Base-by-base conservation (phyloP, 768 basidiomycete species). In the Xerocomus potaroensis region DNA sequence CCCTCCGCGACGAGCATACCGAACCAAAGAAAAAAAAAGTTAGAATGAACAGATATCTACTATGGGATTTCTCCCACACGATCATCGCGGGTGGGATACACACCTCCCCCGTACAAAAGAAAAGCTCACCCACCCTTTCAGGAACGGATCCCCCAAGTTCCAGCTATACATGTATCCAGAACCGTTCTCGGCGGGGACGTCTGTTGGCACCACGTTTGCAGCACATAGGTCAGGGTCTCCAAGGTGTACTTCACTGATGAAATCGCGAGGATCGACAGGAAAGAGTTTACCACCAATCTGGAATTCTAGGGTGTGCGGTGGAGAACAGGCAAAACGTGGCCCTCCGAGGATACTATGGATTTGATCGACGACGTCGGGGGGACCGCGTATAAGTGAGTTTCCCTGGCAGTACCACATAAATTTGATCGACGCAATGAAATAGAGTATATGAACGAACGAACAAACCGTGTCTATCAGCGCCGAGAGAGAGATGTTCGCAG, bases 211-310 rank as follows among this genome's bases (percentile, higher is more conserved):
- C 16, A 89, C 53, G 43, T 78, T 84, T 2, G 81, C 64, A 10
- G 50, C 56, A 57, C 87, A 91, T 0, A 61, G 55, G 14, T 68
- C 57, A 0, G 73, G 66, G 16, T 68, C 60, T 41, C 70, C 67
- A 1, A 61, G 48, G 41, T 61, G 69, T 3, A 64, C 67, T 49
- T 78, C 78, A 6, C 62, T 63, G 4, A 75, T 67, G 49, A 89
- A 83, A 63, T 90, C 88, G 21, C 85, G 78, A 14, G 86, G 82
- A 61, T 89, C 88, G 18, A 88, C 77, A 0, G 84, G 78, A 66
- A 89, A 91, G 22, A 77, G 60, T 50, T 70, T 69, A 9, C 87
- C 84, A 14, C 79, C 83, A 38, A 91, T 85, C 44, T 77, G 65
- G 61, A 90, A 91, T 1, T 75, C 66, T 21, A 89, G 68, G 0